Evolutionary conservation across 768 basidiomycete genomes (phyloP).

Genomic region (Tylopilus sp.): DNA sequence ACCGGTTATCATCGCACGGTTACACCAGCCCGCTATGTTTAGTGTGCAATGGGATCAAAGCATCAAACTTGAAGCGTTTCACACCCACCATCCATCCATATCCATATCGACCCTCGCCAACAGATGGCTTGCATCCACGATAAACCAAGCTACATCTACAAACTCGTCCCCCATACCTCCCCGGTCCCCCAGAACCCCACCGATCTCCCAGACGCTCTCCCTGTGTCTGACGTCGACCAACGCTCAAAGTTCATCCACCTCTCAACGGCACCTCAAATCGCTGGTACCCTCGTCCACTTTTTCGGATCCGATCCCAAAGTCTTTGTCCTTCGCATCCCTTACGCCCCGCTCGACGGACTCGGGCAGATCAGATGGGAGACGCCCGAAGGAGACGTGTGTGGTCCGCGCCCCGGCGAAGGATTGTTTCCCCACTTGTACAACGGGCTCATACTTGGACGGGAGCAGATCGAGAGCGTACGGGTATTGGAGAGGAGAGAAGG

Average conservation of each 20-base stretch:
- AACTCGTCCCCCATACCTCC: constrained; percentile 46
- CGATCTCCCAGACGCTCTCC: constrained; percentile 43
- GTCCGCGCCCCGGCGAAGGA: constrained; percentile 42
- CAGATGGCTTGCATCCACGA: constrained; percentile 2
- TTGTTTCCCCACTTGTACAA: constrained; percentile 58
- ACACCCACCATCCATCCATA: no score
- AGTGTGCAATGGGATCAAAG: no score
- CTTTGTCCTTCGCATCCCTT: constrained; percentile 43
- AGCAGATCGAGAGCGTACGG: constrained; percentile 43
- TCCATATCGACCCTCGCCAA: neutral
- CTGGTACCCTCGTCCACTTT: constrained; percentile 45
- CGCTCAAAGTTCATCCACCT: constrained; percentile 52
- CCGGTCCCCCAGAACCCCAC: constrained; percentile 32
- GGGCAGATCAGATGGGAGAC: constrained; percentile 47
- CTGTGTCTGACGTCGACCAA: constrained; percentile 48
- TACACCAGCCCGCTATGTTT: no score
- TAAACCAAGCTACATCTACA: constrained; percentile 56
- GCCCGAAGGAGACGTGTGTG: constrained; percentile 38
- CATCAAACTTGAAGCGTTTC: no score
- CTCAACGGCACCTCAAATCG: constrained; percentile 49
- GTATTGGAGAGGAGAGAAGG: constrained; percentile 23
- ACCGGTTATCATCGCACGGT: no score
- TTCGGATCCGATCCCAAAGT: constrained; percentile 40
- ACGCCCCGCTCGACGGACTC: constrained; percentile 32
- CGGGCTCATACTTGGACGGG: constrained; percentile 38